Percentiles rank a stretch among this genome's conserved stretches.
Evolutionary conservation across 495 filamentous ascomycete genomes (phyloP).

Genomic region (Pyrenopolyporus hunteri): DNA sequence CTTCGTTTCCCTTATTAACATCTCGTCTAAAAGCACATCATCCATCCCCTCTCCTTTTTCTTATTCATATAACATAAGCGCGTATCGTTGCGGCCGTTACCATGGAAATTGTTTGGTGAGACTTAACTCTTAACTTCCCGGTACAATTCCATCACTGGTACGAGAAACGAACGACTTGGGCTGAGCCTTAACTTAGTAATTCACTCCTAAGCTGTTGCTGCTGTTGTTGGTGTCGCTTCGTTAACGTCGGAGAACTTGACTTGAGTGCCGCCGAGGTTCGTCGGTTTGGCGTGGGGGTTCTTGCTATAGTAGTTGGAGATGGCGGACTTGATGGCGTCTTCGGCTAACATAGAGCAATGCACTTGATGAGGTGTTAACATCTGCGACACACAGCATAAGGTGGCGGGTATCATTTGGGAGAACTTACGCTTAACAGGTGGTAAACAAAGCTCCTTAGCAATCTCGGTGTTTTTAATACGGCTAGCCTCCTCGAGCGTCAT

Average conservation of each 20-base stretch:
- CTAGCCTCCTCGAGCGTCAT: constrained; percentile 96
- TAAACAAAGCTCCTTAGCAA: constrained; percentile 93
- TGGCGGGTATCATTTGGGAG: not conserved
- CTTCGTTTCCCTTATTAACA: too few relatives aligned
- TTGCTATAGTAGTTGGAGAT: constrained; percentile 98
- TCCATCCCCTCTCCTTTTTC: too few relatives aligned
- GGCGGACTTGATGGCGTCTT: constrained; percentile 99
- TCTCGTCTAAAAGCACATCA: too few relatives aligned
- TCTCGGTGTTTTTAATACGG: constrained; percentile 93
- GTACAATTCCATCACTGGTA: too few relatives aligned
- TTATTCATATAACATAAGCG: too few relatives aligned
- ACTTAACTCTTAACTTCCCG: too few relatives aligned
- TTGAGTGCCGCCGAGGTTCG: constrained; percentile 75
- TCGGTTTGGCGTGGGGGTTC: constrained; percentile 76
- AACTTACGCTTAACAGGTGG: constrained; percentile 89
- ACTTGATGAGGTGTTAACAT: constrained; percentile 55
- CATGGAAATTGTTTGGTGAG: too few relatives aligned
- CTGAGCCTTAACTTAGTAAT: too few relatives aligned
- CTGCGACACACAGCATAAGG: not conserved
- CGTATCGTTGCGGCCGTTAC: too few relatives aligned
- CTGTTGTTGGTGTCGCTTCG: constrained; percentile 24
- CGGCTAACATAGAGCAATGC: constrained; percentile 98
- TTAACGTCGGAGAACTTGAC: constrained; percentile 54
- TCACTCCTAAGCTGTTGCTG: constrained; percentile 24
- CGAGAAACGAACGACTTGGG: too few relatives aligned